phyloP scores from a whole-genome alignment of 2,329 filamentous ascomycete genomes.

The Clonostachys rhizophaga region DNA sequence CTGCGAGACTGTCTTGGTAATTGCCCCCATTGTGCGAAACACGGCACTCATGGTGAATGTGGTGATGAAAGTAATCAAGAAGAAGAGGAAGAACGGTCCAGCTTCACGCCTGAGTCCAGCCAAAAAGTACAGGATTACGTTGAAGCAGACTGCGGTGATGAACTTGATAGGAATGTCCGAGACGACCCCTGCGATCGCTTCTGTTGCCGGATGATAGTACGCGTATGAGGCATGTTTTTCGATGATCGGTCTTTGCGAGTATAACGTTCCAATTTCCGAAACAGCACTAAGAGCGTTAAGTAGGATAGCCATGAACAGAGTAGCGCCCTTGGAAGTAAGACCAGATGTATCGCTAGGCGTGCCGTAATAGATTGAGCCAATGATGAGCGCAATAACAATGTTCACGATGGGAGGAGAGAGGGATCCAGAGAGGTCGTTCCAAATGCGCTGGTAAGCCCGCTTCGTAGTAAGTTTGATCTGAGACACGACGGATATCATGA shows the following conservation, averaged over 20 bases:
- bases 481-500: slow-evolving; percentile 49
- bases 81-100: slow-evolving; percentile 71
- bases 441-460: slow-evolving; percentile 46
- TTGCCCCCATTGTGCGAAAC: slow-evolving; percentile 68
- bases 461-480: slow-evolving; percentile 47
- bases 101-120: slow-evolving; percentile 49
- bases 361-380: slow-evolving; percentile 56
- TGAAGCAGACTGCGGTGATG: slow-evolving; percentile 40
- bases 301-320: slow-evolving; percentile 56
- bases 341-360: slow-evolving; percentile 41
- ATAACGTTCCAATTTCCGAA: slow-evolving; percentile 43
- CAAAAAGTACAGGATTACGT: slow-evolving; percentile 55
- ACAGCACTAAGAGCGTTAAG: slow-evolving; percentile 55
- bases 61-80: slow-evolving; percentile 62
- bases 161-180: slow-evolving; percentile 56
- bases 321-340: slow-evolving; percentile 49
- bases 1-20: slow-evolving; percentile 61
- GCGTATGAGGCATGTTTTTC: slow-evolving; percentile 43
- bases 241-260: slow-evolving; percentile 39
- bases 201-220: slow-evolving; percentile 45
- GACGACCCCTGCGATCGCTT: slow-evolving; percentile 49
- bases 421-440: slow-evolving; percentile 44
- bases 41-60: slow-evolving; percentile 72
- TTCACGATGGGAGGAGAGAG: slow-evolving; percentile 39
- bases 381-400: slow-evolving; percentile 52